Evolutionary conservation across 192 early-diverging fungal genomes (phyloP), one percentile per base, ranked within the genome.

Genomic region (Backusella psychrophila): DNA sequence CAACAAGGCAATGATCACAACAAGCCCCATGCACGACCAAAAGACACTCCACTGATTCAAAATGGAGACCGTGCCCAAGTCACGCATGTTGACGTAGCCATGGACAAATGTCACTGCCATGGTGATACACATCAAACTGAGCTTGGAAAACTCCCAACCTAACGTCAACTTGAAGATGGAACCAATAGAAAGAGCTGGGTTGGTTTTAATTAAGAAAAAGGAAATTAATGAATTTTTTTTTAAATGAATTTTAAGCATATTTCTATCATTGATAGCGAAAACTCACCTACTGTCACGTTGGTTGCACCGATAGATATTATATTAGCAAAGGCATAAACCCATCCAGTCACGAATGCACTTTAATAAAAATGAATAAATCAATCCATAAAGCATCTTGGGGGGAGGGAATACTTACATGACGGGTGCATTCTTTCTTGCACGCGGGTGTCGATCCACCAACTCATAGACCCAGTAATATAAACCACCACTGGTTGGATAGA

Each of bases 291-390:
- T 33, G 80, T 66, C 29, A 81, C 38, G 65, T 81, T 76, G 42
- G 73, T 76, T 23, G 76, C 66, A 63, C 71, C 73, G 49, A 76
- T 74, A 41, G 72, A 72, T 15, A 81, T 81, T 63, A 78, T 49
- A 31, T 74, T 78, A 1, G 73, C 80, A 31, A 81, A 46, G 15
- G 53, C 42, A 66, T 81, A 81, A 33, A 73, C 75, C 76, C 80
- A 81, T 6, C 80, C 80, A 23, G 76, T 78, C 15, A 78, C 7
- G 33, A 81, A 81, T 33, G 80, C 76, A 35, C 80, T 81, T 59
- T 59, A 9, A 23, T 6, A 59, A 59, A 68, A 72, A 35, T 26
- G 3, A 41, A 69, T 26, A 15, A 9, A 23, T 33, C 33, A 33
- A 33, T 2, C 2, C 29, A 29, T 29, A 36, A 15, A 31, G 42